These are phyloP conservation scores for Begonia fuchsioides DNA, from an alignment of 306 rosid genomes.

Conservation along the genomic window DNA sequence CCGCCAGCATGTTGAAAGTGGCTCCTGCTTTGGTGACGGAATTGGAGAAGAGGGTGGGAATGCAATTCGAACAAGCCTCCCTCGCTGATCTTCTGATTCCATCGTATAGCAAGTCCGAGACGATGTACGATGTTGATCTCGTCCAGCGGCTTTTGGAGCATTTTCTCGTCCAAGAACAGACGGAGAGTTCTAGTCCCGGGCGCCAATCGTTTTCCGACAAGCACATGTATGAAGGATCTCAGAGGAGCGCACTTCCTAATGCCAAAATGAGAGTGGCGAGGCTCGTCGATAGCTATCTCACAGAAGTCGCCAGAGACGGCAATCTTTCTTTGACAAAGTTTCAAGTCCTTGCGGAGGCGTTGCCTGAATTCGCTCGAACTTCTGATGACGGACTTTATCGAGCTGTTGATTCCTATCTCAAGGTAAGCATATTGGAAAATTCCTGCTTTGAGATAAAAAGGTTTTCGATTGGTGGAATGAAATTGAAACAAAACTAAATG, in stretches of 20 bases:
- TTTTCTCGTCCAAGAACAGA: conserved; percentile 86
- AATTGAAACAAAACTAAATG: no score
- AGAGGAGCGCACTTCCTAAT: conserved; percentile 31
- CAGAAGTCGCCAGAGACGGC: conserved; percentile 87
- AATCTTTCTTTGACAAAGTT: conserved; percentile 87
- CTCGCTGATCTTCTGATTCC: conserved; percentile 74
- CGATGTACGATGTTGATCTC: conserved; percentile 86
- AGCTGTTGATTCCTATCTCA: conserved; percentile 91
- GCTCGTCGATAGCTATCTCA: conserved; percentile 96
- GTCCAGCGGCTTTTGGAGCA: conserved; percentile 87
- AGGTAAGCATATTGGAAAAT: conserved; percentile 27
- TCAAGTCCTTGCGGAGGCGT: conserved; percentile 95
- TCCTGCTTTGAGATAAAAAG: background rate
- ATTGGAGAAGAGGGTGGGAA: conserved; percentile 88
- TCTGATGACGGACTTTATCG: conserved; percentile 97
- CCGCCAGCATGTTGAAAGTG: conserved; percentile 77
- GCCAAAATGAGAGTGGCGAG: conserved; percentile 93
- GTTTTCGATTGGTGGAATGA: no score
- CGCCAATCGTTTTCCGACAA: conserved; percentile 46
- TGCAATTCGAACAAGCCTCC: conserved; percentile 94
- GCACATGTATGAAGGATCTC: conserved; percentile 30
- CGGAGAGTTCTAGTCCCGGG: conserved; percentile 63
- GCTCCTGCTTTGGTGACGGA: conserved; percentile 92
- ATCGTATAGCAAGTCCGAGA: conserved; percentile 47
- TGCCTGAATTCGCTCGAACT: conserved; percentile 93